Base-by-base conservation (phyloP, 192 early-diverging fungal species). In the Coemansia sp. region DNA sequence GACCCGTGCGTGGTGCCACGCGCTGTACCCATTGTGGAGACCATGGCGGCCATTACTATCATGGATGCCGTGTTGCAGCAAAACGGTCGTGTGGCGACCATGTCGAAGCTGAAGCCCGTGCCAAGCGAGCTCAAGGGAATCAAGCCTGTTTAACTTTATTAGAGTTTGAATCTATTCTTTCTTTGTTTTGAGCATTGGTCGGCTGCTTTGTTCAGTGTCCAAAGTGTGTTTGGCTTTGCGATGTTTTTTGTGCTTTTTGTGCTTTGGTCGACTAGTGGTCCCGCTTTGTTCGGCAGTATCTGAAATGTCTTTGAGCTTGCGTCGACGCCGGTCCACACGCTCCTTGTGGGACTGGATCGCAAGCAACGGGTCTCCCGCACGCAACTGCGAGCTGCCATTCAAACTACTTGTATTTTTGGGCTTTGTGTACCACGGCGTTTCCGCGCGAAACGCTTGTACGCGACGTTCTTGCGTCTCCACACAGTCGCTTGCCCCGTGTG, bases 1-100 rank as follows among this genome's bases (percentile, higher is more conserved):
- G 97, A 99, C 70, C 97, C 97, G 19, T 99, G 92, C 54, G 97
- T 99, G 5, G 89, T 98, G 22, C 94, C 97, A 14, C 82, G 97
- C 19, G 97, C 97, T 8, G 92, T 93, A 29, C 97, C 97, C 15
- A 99, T 99, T 69, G 97, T 99, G 51, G 97, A 98, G 77, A 82
- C 94, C 12, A 99, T 99, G 97, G 90, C 97, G 3, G 87, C 93
- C 0, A 67, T 98, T 24, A 90, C 90, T 22, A 77, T 99, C 27
- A 98, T 99, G 92, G 97, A 99, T 38, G 73, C 86, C 76, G 76
- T 82, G 56, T 60, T 84, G 43, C 54, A 52, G 54, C 77, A 81
- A 70, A 84, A 84, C 41, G 67, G 59, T 4, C 70, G 75, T 35
- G 45, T 59, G 19, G 72, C 74, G 6, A 61, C 83, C 0, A 60